Evolutionary conservation across 2,329 filamentous ascomycete species (phyloP), one percentile per base, ranked within the genome.

Genomic region (Ilyonectria robusta): DNA sequence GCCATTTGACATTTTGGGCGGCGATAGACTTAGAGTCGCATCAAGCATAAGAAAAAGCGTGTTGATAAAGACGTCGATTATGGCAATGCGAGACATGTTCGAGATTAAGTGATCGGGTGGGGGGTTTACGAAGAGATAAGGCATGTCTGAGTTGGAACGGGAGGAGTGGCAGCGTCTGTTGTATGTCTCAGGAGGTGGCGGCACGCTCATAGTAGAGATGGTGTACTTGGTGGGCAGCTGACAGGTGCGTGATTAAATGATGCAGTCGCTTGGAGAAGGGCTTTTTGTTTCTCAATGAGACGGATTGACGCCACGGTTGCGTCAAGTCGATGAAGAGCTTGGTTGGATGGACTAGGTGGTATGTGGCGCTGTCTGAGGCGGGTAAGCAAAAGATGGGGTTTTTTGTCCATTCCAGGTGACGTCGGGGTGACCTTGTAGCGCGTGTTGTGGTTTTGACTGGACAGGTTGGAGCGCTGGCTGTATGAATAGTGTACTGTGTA

Each of bases 371-470:
- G 68, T 65, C 62, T 19, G 58, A 48, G 47, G 50, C 44, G 42
- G 40, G 10, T 51, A 44, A 66, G 48, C 46, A 44, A 33, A 31
- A 54, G 37, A 68, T 44, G 21, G 35, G 31, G 33, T 40, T 35
- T 10, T 10, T 42, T 10, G 33, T 46, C 15, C 68, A 70, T 72
- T 67, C 65, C 62, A 64, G 70, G n/a, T 67, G 56, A 72, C 62
- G 59, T 68, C 37, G 57, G 35, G 40, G 63, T 60, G 58, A 68
- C 37, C 29, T 33, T 59, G 55, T 10, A 11, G 21, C 17, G 37
- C n/a, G 9, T 42, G 40, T 29, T 29, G 21, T 26, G 19, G 19
- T 15, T 56, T 44, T 42, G 29, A n/a, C 31, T 56, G 35, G 35
- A 29, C 35, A 29, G 19, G 15, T 11, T 21, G 33, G 42, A 17